These are phyloP conservation scores for Leccinum ochraceum DNA, from an alignment of 768 basidiomycete species.

Conservation along the genomic window DNA sequence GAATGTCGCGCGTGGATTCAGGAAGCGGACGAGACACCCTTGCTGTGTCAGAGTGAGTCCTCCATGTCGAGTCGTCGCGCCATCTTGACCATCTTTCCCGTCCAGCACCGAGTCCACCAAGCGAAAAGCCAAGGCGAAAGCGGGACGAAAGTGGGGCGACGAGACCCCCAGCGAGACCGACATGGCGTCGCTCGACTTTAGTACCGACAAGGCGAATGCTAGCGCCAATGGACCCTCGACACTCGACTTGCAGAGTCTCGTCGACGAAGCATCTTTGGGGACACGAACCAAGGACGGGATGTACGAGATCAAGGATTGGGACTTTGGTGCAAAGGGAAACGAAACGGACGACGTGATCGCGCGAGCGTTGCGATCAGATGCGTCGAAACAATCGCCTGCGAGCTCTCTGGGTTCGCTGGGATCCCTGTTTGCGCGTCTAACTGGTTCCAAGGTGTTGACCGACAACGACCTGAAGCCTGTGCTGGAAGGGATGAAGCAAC, in stretches of 20 bases:
- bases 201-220: slow-evolving; percentile 52
- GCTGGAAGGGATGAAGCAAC: slow-evolving; percentile 92
- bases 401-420: slow-evolving; percentile 66
- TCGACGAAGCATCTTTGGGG: slow-evolving; percentile 75
- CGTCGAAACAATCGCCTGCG: slow-evolving; percentile 36
- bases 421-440: slow-evolving; percentile 80
- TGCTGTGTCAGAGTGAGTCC: slow-evolving; percentile 69
- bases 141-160: slow-evolving; percentile 92
- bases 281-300: slow-evolving; percentile 70
- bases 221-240: slow-evolving; percentile 31
- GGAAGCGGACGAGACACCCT: slow-evolving; percentile 62
- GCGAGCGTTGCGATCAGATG: slow-evolving; percentile 51
- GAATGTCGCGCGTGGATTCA: slow-evolving; percentile 47
- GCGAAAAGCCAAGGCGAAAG: slow-evolving; percentile 64
- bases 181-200: slow-evolving; percentile 94
- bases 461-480: slow-evolving; percentile 86
- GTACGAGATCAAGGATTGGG: slow-evolving; percentile 85
- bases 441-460: slow-evolving; percentile 81
- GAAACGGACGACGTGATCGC: slow-evolving; percentile 57
- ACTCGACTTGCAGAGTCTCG: slow-evolving; percentile 59
- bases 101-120: slow-evolving; percentile 64
- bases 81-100: slow-evolving; percentile 23
- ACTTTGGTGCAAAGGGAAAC: slow-evolving; percentile 54
- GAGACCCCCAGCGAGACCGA: slow-evolving; percentile 78
- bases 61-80: neutral